Conservation (phyloP, 352 stramenopile species). For the Sclerospora graminicola region DNA sequence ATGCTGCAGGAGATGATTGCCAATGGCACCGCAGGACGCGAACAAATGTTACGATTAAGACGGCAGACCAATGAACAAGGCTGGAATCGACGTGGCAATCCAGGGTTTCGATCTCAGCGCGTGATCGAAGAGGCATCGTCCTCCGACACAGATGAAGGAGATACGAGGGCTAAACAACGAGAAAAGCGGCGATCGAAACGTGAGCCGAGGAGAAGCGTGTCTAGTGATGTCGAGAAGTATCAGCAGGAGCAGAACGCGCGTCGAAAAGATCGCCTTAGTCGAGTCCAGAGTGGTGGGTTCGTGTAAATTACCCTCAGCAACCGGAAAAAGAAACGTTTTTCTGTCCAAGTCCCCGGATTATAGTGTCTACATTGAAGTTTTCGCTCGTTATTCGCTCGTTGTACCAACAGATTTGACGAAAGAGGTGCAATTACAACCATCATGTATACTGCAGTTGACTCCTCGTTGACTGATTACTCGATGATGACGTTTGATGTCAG, state of each 20-base stretch:
- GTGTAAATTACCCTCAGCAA: constrained; percentile 55
- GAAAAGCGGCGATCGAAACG: constrained; percentile 22
- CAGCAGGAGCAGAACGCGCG: constrained; percentile 42
- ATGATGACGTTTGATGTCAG: too few relatives aligned
- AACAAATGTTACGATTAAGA: constrained; percentile 58
- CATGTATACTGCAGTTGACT: constrained; percentile 2
- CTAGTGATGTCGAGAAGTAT: constrained; percentile 33
- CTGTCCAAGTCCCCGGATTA: too few relatives aligned
- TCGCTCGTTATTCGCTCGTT: too few relatives aligned
- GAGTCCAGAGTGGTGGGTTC: constrained; percentile 31
- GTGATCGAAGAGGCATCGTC: constrained; percentile 28
- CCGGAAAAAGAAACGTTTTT: too few relatives aligned
- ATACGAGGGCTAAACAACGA: constrained; percentile 16
- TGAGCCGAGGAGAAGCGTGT: constrained; percentile 19
- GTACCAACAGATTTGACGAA: constrained; percentile 12
- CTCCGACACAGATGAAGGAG: constrained; percentile 34
- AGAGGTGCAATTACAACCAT: constrained; percentile 21
- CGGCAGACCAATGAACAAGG: constrained; percentile 50
- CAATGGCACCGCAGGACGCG: constrained; percentile 49
- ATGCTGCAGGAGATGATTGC: constrained; percentile 76
- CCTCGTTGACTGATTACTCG: too few relatives aligned
- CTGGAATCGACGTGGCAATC: constrained; percentile 47
- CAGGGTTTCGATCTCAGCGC: constrained; percentile 18
- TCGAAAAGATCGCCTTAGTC: constrained; percentile 41
- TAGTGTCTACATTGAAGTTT: too few relatives aligned